phyloP scores from a whole-genome alignment of 1,139 yeast genomes.

The Saccharomyces pastorianus region DNA sequence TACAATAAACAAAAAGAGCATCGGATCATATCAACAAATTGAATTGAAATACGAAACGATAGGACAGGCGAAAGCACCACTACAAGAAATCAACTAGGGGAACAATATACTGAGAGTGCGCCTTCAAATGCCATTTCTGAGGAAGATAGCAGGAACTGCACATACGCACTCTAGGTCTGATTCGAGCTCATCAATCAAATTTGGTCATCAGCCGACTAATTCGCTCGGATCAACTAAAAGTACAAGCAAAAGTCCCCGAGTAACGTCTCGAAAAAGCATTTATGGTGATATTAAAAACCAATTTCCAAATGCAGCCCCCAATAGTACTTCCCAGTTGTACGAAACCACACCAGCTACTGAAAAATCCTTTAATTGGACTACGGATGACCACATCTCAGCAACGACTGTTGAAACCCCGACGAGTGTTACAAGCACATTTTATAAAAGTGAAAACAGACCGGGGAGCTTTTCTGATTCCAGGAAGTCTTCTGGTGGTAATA shows the following conservation, averaged over 20 bases:
- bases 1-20: too few species aligned
- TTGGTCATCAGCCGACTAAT: slow-evolving; percentile 8
- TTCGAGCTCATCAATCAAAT: slow-evolving; percentile 18
- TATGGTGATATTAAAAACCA: not conserved
- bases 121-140: slow-evolving; percentile 22
- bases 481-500: slow-evolving; percentile 28
- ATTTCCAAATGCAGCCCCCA: not conserved
- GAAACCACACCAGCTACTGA: not conserved
- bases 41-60: too few species aligned
- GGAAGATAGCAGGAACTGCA: slow-evolving; percentile 19
- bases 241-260: not conserved
- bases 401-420: not conserved
- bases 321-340: not conserved
- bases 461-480: slow-evolving; percentile 12
- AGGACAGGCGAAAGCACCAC: not conserved
- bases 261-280: not conserved
- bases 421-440: not conserved
- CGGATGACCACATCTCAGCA: not conserved
- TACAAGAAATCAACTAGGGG: not conserved
- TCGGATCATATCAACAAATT: too few species aligned
- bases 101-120: not conserved
- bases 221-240: slow-evolving; percentile 3
- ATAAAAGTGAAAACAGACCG: not conserved
- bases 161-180: slow-evolving; percentile 23
- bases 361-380: not conserved